These are phyloP conservation scores for Microdochium bolleyi DNA, from an alignment of 2,329 filamentous ascomycete species.

Conservation along the genomic window DNA sequence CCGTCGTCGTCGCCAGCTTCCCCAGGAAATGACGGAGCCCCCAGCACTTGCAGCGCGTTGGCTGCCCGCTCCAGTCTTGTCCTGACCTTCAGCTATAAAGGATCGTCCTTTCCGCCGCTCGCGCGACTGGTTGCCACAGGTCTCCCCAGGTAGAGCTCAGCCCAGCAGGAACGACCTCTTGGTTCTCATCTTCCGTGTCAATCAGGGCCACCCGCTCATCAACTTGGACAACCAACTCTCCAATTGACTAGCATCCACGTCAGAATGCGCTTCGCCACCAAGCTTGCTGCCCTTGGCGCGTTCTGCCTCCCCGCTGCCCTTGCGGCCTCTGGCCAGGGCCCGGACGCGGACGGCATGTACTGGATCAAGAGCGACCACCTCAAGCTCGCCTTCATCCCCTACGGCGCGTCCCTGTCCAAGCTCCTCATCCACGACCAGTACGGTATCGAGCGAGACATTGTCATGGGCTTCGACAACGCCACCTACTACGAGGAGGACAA, in stretches of 20 bases:
- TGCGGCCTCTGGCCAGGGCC: slow-evolving; percentile 17
- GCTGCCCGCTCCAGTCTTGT: neutral
- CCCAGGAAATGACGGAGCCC: neutral
- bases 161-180: no score
- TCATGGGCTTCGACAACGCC: slow-evolving; percentile 70
- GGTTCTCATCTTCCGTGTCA: neutral
- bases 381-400: slow-evolving; percentile 62
- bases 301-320: slow-evolving; percentile 16
- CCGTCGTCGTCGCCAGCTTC: neutral
- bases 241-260: neutral
- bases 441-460: slow-evolving; percentile 61
- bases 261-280: slow-evolving; percentile 18
- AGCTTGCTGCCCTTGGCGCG: slow-evolving; percentile 19
- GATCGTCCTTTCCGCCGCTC: neutral
- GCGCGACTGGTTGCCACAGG: neutral
- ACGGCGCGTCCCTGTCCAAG: slow-evolving; percentile 67
- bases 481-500: slow-evolving; percentile 58
- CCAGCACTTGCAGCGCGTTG: neutral
- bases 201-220: neutral
- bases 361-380: slow-evolving; percentile 61
- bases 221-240: neutral
- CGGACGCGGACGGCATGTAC: slow-evolving; percentile 60
- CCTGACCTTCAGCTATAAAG: neutral
- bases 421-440: slow-evolving; percentile 62
- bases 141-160: no score